A percentile compares a stretch with the other conserved stretches of the same genome.
Conservation (phyloP, 1,284 basidiomycete species). For the Leccinum fallax region DNA sequence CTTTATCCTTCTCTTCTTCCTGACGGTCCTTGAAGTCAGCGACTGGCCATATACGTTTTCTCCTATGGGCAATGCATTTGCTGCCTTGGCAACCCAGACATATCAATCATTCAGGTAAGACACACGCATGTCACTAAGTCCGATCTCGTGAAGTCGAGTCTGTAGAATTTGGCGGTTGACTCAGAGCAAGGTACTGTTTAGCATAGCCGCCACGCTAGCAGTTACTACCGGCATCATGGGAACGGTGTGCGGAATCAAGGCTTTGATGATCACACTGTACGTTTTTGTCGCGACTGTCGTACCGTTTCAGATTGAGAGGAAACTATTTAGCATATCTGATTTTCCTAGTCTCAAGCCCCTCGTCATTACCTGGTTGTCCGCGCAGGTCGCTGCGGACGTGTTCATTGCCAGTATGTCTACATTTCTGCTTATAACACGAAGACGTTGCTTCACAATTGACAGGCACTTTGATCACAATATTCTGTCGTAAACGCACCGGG, state of each 20-base stretch:
- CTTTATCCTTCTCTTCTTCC: neutral
- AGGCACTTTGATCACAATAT: slow-evolving; percentile 37
- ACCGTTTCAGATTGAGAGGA: neutral
- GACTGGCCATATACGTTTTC: slow-evolving; percentile 48
- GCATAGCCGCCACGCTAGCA: slow-evolving; percentile 37
- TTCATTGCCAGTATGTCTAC: slow-evolving; percentile 41
- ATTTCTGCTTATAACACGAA: neutral
- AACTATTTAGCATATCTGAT: slow-evolving; percentile 29
- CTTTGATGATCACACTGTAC: slow-evolving; percentile 41
- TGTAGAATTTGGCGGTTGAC: slow-evolving; percentile 36
- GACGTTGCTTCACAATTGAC: slow-evolving; percentile 7
- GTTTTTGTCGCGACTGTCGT: slow-evolving; percentile 13
- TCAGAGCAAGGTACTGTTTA: slow-evolving; percentile 37
- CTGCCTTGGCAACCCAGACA: slow-evolving; percentile 45
- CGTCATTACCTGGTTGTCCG: slow-evolving; percentile 42
- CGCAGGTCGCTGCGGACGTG: slow-evolving; percentile 43
- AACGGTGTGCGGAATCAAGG: slow-evolving; percentile 39
- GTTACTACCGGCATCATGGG: slow-evolving; percentile 41
- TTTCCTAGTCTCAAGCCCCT: slow-evolving; percentile 27
- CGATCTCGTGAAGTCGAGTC: neutral
- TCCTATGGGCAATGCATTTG: slow-evolving; percentile 44
- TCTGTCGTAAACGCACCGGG: slow-evolving; percentile 46
- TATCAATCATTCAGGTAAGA: slow-evolving; percentile 16
- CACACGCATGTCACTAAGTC: neutral
- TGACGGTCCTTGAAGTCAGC: slow-evolving; percentile 7